Base-by-base conservation (phyloP, 208 protist genomes). In the Porcisia deanei region DNA sequence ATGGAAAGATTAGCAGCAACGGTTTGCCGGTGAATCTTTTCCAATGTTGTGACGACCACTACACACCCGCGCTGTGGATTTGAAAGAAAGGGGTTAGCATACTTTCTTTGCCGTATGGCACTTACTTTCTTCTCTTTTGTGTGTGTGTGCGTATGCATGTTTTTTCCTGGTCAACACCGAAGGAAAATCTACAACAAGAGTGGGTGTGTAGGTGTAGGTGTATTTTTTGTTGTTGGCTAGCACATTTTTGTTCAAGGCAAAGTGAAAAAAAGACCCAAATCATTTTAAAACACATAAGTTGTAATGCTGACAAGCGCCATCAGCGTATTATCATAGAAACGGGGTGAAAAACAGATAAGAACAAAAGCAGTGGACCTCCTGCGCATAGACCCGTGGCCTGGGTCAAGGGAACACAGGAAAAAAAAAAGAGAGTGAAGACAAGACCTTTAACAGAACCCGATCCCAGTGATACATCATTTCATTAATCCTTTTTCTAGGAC, bases 371-470 rank as follows among this genome's bases (percentile, higher is more conserved):
- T 57, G 39, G 45, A 18, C 66, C 22, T 43, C 30, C 47, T 57
- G 10, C 45, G 43, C n/a, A 22, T 25, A 12, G 2, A 12, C 45
- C 25, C 65, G 30, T 20, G 41, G 16, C 34, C 45, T 70, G 7
- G 45, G 2, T n/a, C 64, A 70, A 20, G 30, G 30, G 30, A 30
- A 30, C 30, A 30, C 65, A 22, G 30, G 9, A 1, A 43, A 22
- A 58, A 25, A n/a, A 60, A 58, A 45, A 72, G 52, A 71, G 55
- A 58, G 55, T 16, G 2, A 55, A 39, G 65, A 70, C 25, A 39
- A 12, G 10, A 70, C 6, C 25, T 70, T 12, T 55, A 39, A 25
- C 16, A 70, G 9, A 70, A 20, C 5, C 65, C 39, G n/a, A 14
- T 70, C 25, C 39, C 45, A 54, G 18, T 70, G 47, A 55, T 39